These are phyloP conservation scores for Kazachstania africana DNA, from an alignment of 805 yeast genomes.

Conservation along the genomic window DNA sequence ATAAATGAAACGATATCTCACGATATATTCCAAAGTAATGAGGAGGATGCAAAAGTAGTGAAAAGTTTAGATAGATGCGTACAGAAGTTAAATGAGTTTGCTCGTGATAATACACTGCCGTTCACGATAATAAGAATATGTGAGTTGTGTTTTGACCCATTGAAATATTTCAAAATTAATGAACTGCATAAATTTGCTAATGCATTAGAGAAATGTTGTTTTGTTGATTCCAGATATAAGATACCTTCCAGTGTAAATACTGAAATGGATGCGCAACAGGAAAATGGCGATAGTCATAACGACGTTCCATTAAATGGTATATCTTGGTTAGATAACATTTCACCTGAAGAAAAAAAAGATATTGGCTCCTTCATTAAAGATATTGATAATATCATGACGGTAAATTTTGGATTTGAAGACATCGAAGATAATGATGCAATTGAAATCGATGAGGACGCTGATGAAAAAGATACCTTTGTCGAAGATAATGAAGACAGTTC, in stretches of 20 bases:
- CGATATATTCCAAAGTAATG: conserved; percentile 3
- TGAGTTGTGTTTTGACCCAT: conserved; percentile 36
- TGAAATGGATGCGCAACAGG: too few species aligned
- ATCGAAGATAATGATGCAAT: conserved; percentile 19
- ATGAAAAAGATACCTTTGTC: conserved; percentile 15
- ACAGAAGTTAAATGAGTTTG: too few species aligned
- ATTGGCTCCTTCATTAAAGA: conserved; percentile 15
- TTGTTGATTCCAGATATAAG: conserved; percentile 8
- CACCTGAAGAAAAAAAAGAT: neutral
- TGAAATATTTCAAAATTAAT: conserved; percentile 26
- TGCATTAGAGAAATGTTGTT: conserved; percentile 28
- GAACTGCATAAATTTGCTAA: conserved; percentile 34
- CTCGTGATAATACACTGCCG: conserved; percentile 27
- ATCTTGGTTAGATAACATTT: conserved; percentile 23
- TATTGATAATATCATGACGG: conserved; percentile 22
- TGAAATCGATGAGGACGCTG: conserved; percentile 10
- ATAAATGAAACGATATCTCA: conserved; percentile 3
- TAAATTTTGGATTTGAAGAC: conserved; percentile 24
- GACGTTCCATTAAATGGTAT: conserved; percentile 22
- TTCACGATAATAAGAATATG: conserved; percentile 38
- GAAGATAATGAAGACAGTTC: conserved; percentile 6
- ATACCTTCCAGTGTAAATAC: too few species aligned
- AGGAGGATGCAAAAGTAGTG: too few species aligned
- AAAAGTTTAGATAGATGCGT: too few species aligned
- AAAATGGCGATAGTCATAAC: conserved; percentile 4